A percentile compares a stretch with the other conserved stretches of the same genome.
phyloP scores from a whole-genome alignment of 768 basidiomycete genomes.

The Mycena sanguinolenta region DNA sequence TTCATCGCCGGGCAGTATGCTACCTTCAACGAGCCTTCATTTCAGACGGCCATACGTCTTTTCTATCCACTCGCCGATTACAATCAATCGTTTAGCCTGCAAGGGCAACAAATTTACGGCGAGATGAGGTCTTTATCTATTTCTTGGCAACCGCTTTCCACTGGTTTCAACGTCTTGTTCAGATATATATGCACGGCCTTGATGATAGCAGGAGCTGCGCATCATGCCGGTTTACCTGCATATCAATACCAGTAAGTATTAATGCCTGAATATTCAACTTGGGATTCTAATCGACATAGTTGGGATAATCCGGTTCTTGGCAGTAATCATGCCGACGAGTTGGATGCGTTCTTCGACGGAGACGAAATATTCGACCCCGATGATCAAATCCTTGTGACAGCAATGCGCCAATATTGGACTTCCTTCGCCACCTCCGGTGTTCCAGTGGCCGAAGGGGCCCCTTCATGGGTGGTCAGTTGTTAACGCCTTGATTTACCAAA shows the following conservation, averaged over 20 bases:
- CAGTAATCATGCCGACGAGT: constrained; percentile 53
- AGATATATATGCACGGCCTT: constrained; percentile 59
- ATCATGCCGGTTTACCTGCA: constrained; percentile 36
- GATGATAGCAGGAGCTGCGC: constrained; percentile 49
- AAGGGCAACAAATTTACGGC: constrained; percentile 61
- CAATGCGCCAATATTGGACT: constrained; percentile 57
- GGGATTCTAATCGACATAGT: constrained; percentile 28
- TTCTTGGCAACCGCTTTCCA: no score
- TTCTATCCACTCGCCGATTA: constrained; percentile 53
- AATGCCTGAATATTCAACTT: neutral
- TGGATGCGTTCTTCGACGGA: constrained; percentile 52
- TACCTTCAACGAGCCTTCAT: constrained; percentile 46
- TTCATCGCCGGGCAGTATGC: constrained; percentile 57
- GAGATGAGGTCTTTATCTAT: constrained; percentile 49
- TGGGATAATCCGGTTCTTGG: constrained; percentile 58
- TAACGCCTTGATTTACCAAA: neutral
- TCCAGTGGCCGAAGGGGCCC: constrained; percentile 42
- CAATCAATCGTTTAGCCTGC: constrained; percentile 50
- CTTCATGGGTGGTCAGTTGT: constrained; percentile 47
- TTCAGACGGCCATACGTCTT: constrained; percentile 45
- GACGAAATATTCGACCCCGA: constrained; percentile 42
- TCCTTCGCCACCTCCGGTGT: constrained; percentile 53
- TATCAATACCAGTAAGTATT: constrained; percentile 53
- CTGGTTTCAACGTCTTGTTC: neutral
- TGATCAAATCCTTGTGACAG: constrained; percentile 48